Conservation (phyloP, 805 yeast genomes). For the Torulaspora maleeae region DNA sequence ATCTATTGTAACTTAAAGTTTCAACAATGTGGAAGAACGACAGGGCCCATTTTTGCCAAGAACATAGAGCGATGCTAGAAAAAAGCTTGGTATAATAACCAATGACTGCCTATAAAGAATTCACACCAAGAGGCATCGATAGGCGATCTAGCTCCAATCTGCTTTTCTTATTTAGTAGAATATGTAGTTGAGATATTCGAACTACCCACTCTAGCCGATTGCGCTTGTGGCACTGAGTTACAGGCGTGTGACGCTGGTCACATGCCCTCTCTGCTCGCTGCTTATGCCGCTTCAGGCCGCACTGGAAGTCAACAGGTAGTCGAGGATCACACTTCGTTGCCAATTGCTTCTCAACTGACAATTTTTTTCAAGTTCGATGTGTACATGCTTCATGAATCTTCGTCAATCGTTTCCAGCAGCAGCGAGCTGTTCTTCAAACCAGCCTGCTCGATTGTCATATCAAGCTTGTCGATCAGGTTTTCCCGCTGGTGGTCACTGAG, state of each 20-base stretch:
- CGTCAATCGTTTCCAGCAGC: slow-evolving; percentile 51
- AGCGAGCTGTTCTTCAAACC: slow-evolving; percentile 80
- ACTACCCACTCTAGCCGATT: too few relatives aligned
- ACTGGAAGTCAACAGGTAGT: too few relatives aligned
- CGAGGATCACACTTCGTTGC: neutral
- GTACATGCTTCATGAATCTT: neutral
- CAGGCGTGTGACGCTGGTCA: too few relatives aligned
- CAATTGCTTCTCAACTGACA: neutral
- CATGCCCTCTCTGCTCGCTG: too few relatives aligned
- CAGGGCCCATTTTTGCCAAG: neutral
- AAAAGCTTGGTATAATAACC: neutral
- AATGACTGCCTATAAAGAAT: neutral
- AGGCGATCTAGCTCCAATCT: too few relatives aligned
- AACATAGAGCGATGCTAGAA: neutral
- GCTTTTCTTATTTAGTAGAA: too few relatives aligned
- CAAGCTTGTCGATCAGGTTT: slow-evolving; percentile 51
- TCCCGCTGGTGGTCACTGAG: slow-evolving; percentile 52
- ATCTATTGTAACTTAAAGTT: neutral
- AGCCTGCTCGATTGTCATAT: slow-evolving; percentile 60
- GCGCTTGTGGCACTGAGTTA: too few relatives aligned
- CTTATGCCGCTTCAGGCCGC: too few relatives aligned
- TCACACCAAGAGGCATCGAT: too few relatives aligned
- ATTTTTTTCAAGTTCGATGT: too few relatives aligned
- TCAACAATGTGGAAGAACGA: neutral
- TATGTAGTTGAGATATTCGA: too few relatives aligned